Base-by-base conservation (phyloP, 371 early-diverging fungal genomes). In the Syncephalis plumigaleata region DNA sequence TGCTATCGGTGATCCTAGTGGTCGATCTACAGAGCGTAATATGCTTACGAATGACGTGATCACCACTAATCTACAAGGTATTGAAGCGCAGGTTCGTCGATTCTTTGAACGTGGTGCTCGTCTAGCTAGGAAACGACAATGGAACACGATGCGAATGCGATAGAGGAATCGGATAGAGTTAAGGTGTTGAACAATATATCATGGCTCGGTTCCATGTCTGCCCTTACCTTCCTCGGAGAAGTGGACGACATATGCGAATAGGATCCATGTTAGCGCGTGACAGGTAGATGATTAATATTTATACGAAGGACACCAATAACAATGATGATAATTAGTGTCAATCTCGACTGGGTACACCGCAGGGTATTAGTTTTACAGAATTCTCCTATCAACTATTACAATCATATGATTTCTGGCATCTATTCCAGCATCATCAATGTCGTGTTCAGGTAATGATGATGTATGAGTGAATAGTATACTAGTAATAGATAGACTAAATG, bases 381-480 rank as follows among this genome's bases (percentile, higher is more conserved):
- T 95, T 95, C 49, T 77, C 92, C 2, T 95, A 95, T 61, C 96
- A 95, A 58, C 56, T 93, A 24, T 65, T 95, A 7, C 96, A 95
- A 59, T 94, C 87, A 0, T 89, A 90, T 56, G 96, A 95, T 54
- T 95, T 87, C 55, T 87, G 71, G 67, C 66, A 93, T 54, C 64
- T 95, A 36, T 74, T 79, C 55, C 64, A 73, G 44, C 48, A 72
- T 40, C 71, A 79, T 24, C 51, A 55, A 11, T 86, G 87, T 55
- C 59, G 66, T 3, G 66, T 86, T 31, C 86, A 90, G 60, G 78
- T 76, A 53, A 52, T 55, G 36, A 27, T 42, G 46, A 36, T 39
- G 24, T 27, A 31, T 22, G 22, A 17, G 7, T 13, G n/a, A 0
- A 40, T 21, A 23, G 1, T 3, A 16, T 4, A 17, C 16, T 17